Base-by-base conservation (phyloP, 2,329 filamentous ascomycete genomes). In the Pseudocercospora cruenta region DNA sequence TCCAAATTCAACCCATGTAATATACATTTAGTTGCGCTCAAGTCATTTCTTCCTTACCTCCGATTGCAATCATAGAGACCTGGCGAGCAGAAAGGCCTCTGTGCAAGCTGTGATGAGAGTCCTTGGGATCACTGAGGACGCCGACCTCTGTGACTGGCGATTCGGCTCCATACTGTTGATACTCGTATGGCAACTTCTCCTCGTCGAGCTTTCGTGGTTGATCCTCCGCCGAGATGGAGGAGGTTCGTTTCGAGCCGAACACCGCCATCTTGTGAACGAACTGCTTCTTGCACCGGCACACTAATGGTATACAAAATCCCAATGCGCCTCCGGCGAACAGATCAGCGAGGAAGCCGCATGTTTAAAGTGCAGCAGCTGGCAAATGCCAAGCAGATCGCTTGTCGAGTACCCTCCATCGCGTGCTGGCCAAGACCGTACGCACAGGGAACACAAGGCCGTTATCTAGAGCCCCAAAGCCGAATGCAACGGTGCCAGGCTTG, bases 21-120 rank as follows among this genome's bases (percentile, higher is more conserved):
- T 4, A 43, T 2, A 43, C 2, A 39, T 16, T 16, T 14, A 9
- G 1, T 3, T 39, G 14, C 16, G n/a, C 5, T 7, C 39, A n/a
- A 43, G 3, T 6, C 5, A 19, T 19, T 43, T 16, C 39, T 7
- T 19, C 8, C 39, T n/a, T 43, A 77, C 91, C 91, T 73, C 90
- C 90, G 66, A 92, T 90, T 70, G 90, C 90, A 79, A 88, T 87
- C 86, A 88, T 87, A 72, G 84, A 83, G 63, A 87, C 84, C 67
- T 87, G 85, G 58, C 85, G 79, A 39, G 84, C 82, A 68, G 83
- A 82, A 22, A 87, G 79, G 53, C 83, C 84, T 70, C 85, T 83
- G 68, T 85, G 82, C 55, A 87, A 78, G 67, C 81, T 74, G 64
- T 76, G 71, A 51, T 62, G 33, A 14, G 59, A 43, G 55, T 73